These are phyloP conservation scores for Chloropicon primus DNA, from an alignment of 139 green algal species.

Conservation along the genomic window DNA sequence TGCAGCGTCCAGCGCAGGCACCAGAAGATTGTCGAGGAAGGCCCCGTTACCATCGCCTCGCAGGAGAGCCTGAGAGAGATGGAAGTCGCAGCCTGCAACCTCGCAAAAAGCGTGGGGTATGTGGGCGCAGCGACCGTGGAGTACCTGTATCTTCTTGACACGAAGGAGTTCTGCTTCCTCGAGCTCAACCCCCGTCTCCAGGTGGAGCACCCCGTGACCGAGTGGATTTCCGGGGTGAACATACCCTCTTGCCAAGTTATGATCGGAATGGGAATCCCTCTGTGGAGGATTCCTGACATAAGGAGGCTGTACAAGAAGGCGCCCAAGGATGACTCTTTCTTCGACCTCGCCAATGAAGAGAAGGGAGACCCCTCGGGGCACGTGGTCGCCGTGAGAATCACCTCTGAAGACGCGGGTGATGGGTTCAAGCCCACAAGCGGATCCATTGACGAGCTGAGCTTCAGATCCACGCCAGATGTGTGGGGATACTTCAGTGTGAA, in stretches of 20 bases:
- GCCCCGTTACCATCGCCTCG: slow-evolving; percentile 54
- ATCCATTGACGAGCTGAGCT: slow-evolving; percentile 80
- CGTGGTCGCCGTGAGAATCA: slow-evolving; percentile 82
- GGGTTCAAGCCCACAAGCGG: slow-evolving; percentile 96
- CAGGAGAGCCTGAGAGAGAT: slow-evolving; percentile 15
- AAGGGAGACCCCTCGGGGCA: slow-evolving; percentile 34
- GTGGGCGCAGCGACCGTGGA: slow-evolving; percentile 79
- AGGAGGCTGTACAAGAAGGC: slow-evolving; percentile 42
- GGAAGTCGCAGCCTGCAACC: slow-evolving; percentile 66
- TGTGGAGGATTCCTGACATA: slow-evolving; percentile 76
- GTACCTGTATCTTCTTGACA: slow-evolving; percentile 82
- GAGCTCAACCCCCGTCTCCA: slow-evolving; percentile 96
- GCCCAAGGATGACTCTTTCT: background rate
- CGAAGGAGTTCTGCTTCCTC: slow-evolving; percentile 82
- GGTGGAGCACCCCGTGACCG: slow-evolving; percentile 95
- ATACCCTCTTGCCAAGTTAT: slow-evolving; percentile 83
- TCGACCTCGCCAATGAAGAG: background rate
- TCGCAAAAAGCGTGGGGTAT: slow-evolving; percentile 58
- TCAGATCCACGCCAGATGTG: slow-evolving; percentile 59
- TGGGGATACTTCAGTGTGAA: slow-evolving; percentile 98
- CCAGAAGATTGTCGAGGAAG: slow-evolving; percentile 96
- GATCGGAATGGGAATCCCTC: slow-evolving; percentile 82
- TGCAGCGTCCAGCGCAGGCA: slow-evolving; percentile 90
- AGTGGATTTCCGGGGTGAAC: slow-evolving; percentile 89
- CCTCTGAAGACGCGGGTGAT: slow-evolving; percentile 82